phyloP scores from a whole-genome alignment of 495 filamentous ascomycete genomes.

The Neurospora sp. region DNA sequence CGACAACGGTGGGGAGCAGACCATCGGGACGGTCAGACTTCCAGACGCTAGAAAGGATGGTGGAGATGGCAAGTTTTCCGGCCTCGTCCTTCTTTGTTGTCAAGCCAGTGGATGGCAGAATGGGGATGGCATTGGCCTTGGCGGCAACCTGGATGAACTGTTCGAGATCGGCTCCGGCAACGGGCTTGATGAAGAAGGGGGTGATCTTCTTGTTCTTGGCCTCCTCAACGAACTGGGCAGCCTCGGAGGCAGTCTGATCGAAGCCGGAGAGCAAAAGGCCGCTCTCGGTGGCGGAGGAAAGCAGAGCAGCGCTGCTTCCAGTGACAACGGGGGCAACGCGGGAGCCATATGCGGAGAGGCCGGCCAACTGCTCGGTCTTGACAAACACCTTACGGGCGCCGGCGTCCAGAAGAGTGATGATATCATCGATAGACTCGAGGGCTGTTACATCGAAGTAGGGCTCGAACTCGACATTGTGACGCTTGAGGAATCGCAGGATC shows the following conservation, averaged over 20 bases:
- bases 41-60: constrained; percentile 57
- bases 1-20: constrained; percentile 77
- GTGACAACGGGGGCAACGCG: constrained; percentile 33
- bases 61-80: constrained; percentile 54
- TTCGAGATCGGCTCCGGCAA: constrained; percentile 33
- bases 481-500: constrained; percentile 56
- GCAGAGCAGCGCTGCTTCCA: constrained; percentile 11
- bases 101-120: constrained; percentile 61
- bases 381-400: constrained; percentile 87
- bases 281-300: constrained; percentile 26
- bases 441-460: constrained; percentile 68
- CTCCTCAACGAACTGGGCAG: constrained; percentile 32
- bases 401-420: constrained; percentile 71
- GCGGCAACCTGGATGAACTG: constrained; percentile 44
- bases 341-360: constrained; percentile 33
- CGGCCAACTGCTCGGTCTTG: constrained; percentile 47
- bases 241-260: constrained; percentile 29
- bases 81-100: constrained; percentile 52
- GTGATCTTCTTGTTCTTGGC: constrained; percentile 36
- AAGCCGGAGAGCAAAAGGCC: constrained; percentile 37
- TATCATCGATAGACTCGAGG: constrained; percentile 55
- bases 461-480: constrained; percentile 54
- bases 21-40: constrained; percentile 77
- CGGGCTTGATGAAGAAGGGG: constrained; percentile 37
- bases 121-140: constrained; percentile 55